These are phyloP conservation scores for Diaporthe batatas DNA, from an alignment of 2,329 filamentous ascomycete species.

Conservation along the genomic window DNA sequence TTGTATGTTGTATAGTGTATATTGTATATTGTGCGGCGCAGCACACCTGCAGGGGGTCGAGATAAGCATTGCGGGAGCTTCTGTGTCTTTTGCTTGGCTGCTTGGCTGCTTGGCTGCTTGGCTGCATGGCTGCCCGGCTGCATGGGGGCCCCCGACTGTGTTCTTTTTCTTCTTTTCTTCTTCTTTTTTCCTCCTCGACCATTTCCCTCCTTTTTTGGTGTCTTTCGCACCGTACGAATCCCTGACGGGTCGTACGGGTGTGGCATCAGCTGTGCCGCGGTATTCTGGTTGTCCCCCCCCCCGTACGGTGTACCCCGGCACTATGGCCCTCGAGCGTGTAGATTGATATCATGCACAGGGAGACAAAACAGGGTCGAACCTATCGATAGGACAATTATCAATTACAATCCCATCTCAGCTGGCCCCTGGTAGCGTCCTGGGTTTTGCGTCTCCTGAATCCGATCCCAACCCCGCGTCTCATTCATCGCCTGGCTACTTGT, in stretches of 20 bases:
- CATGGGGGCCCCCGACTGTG: too few relatives aligned
- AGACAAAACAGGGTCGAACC: too few relatives aligned
- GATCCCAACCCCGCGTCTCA: not conserved
- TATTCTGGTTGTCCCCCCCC: too few relatives aligned
- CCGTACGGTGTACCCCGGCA: too few relatives aligned
- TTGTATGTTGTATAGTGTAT: too few relatives aligned
- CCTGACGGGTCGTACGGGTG: too few relatives aligned
- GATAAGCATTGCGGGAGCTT: conserved; percentile 34
- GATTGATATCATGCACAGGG: not conserved
- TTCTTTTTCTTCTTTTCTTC: too few relatives aligned
- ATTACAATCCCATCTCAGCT: not conserved
- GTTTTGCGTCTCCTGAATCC: not conserved
- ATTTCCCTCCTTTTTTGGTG: too few relatives aligned
- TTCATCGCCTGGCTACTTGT: not conserved
- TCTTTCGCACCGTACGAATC: too few relatives aligned
- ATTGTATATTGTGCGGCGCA: too few relatives aligned
- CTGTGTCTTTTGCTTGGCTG: not conserved
- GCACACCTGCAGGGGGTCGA: conserved; percentile 12
- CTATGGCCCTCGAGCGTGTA: not conserved
- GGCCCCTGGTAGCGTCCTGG: not conserved
- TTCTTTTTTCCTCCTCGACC: too few relatives aligned
- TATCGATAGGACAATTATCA: not conserved
- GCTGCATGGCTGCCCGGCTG: not conserved
- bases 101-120: not conserved
- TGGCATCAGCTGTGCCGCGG: too few relatives aligned